Conservation (phyloP, 2,329 filamentous ascomycete species). For the Ophiostoma novo-ulmi region DNA sequence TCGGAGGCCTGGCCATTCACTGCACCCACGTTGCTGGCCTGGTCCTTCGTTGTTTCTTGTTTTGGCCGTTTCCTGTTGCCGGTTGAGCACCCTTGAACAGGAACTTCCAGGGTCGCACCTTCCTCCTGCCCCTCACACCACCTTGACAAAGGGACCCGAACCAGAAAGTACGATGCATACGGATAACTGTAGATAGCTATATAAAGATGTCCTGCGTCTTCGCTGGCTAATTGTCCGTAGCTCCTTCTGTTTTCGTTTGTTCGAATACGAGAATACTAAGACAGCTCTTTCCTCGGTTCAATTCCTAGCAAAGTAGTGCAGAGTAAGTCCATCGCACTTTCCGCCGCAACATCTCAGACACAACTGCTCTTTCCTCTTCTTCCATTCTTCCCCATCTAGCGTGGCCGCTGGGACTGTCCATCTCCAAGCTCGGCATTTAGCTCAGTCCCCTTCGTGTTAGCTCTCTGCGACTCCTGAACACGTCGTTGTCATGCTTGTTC, state of each 20-base stretch:
- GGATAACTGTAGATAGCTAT: background rate
- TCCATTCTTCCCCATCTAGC: background rate
- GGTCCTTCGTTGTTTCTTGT: background rate
- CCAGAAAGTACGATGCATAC: background rate
- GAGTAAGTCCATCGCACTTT: background rate
- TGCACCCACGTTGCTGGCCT: background rate
- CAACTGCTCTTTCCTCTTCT: background rate
- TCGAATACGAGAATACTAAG: background rate
- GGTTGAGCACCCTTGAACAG: background rate
- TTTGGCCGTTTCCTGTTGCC: background rate
- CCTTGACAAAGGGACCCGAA: background rate
- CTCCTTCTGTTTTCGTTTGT: background rate
- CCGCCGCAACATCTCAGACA: background rate
- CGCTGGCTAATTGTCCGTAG: background rate
- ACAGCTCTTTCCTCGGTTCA: background rate
- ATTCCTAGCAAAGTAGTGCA: background rate
- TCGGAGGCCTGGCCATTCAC: background rate
- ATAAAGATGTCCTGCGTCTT: background rate
- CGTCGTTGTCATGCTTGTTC: background rate
- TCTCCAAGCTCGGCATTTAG: slow-evolving; percentile 5
- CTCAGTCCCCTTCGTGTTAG: slow-evolving; percentile 3
- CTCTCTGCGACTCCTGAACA: background rate
- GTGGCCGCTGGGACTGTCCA: background rate
- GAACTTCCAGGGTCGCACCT: background rate
- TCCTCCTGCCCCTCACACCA: slow-evolving; percentile 3